Evolutionary conservation across 2,329 filamentous ascomycete genomes (phyloP), one percentile per base, ranked within the genome.

Genomic region (Alternaria tenuissima): DNA sequence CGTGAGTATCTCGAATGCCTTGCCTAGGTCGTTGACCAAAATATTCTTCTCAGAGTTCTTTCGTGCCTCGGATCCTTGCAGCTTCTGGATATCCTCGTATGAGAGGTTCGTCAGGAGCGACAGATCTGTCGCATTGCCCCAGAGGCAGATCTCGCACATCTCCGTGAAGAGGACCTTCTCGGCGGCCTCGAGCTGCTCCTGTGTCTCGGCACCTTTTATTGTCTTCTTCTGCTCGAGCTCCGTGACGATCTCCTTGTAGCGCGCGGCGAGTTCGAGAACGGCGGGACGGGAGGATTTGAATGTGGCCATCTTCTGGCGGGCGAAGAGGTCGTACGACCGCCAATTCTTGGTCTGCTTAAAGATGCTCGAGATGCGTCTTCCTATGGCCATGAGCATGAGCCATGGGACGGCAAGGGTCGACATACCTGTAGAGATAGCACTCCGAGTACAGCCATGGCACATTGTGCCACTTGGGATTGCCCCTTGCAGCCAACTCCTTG

Each of bases 61-160:
- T 66, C 94, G 87, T 12, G 94, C 93, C 71, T 94, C 86, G 7
- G 91, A 89, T 16, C 94, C 94, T 82, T 99, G 95, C 9, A 98
- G 85, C 79, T 96, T 96, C 81, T 98, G 94, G 66, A 99, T 96
- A 74, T 98, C 95, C 71, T 97, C 94, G 78, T 97, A 97, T 2
- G 91, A 92, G 57, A 97, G 85, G 69, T 90, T 93, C 0, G 94
- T 97, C 56, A 98, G 84, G 20, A 98, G 89, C 0, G 93, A 96
- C 14, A 98, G 84, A 77, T 98, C 95, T 0, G 94, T 98, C 2
- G 94, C 95, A 77, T 98, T 98, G 11, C 94, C 94, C 94, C 94
- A 98, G 2, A 98, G 86, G 76, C 94, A 97, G 69, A 97, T 95
- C 83, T 97, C 93, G 79, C 90, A 94, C 91, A 98, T 96, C 76